Conservation (phyloP, 1,284 basidiomycete genomes). For the Nidula niveotomentosa region DNA sequence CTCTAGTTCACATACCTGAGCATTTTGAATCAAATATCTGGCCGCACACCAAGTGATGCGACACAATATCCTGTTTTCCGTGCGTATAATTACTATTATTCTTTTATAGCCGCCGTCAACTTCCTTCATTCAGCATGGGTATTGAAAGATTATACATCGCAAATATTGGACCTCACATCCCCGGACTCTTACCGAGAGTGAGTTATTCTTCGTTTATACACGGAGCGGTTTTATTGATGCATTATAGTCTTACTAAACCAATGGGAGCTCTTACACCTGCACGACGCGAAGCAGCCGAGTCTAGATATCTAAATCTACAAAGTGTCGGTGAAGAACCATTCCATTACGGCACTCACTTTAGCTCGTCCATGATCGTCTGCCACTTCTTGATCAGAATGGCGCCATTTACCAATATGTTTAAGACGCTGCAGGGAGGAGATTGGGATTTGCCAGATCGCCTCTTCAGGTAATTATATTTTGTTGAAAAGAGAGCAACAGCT, state of each 20-base stretch:
- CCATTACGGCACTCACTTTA: conserved; percentile 95
- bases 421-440: conserved; percentile 88
- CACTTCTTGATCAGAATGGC: conserved; percentile 91
- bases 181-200: conserved; percentile 78
- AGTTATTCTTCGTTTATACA: conserved; percentile 20
- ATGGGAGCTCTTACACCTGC: conserved; percentile 89
- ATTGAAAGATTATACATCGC: conserved; percentile 81
- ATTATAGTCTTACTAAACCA: conserved; percentile 69
- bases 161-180: conserved; percentile 68
- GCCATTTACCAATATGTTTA: conserved; percentile 93
- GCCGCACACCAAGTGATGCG: conserved; percentile 90
- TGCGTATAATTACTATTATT: conserved; percentile 32
- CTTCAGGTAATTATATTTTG: conserved; percentile 58
- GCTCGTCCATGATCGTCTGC: conserved; percentile 96
- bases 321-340: conserved; percentile 87
- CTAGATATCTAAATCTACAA: conserved; percentile 77
- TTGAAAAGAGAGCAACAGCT: not conserved
- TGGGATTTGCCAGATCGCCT: conserved; percentile 96
- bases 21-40: conserved; percentile 87
- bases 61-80: conserved; percentile 97
- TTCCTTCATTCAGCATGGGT: conserved; percentile 69
- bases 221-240: conserved; percentile 3
- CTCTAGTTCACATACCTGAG: conserved; percentile 83
- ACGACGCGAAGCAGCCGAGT: conserved; percentile 70
- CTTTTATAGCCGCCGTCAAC: conserved; percentile 1